Percentiles rank a stretch among this genome's conserved stretches.
These are phyloP conservation scores for Neurospora sp. DNA, from an alignment of 2,329 filamentous ascomycete genomes.

Conservation along the genomic window DNA sequence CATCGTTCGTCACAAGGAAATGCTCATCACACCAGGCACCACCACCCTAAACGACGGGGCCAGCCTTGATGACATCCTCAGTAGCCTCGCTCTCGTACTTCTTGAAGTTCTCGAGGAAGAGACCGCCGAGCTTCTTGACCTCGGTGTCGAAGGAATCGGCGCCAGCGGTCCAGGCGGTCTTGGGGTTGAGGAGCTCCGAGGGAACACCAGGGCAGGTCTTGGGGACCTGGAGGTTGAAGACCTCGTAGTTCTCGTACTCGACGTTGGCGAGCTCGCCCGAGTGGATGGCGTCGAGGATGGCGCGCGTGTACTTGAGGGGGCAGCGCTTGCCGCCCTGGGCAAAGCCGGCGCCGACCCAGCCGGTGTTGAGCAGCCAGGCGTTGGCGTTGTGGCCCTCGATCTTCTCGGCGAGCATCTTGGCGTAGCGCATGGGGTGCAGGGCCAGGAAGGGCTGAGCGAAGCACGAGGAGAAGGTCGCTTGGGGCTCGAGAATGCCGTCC, in stretches of 20 bases:
- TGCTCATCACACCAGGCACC: background rate
- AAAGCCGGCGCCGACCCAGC: conserved; percentile 88
- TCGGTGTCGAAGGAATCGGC: conserved; percentile 73
- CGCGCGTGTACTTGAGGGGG: conserved; percentile 96
- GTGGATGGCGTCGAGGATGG: conserved; percentile 97
- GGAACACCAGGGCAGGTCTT: conserved; percentile 84
- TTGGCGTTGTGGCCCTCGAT: conserved; percentile 91
- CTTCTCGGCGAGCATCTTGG: conserved; percentile 97
- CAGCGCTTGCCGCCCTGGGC: conserved; percentile 91
- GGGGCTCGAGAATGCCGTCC: conserved; percentile 90
- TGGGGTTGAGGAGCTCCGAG: conserved; percentile 85
- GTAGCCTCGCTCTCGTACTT: conserved; percentile 86
- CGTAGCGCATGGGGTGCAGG: conserved; percentile 98
- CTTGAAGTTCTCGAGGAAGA: conserved; percentile 97
- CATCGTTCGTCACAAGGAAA: background rate
- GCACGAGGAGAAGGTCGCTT: conserved; percentile 98
- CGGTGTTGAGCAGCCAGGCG: conserved; percentile 97
- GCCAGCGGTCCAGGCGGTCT: conserved; percentile 81
- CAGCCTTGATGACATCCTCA: conserved; percentile 61
- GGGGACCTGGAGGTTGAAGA: conserved; percentile 96
- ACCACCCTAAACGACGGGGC: conserved; percentile 14
- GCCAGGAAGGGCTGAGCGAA: conserved; percentile 99
- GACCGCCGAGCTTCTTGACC: conserved; percentile 77
- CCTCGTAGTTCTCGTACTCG: conserved; percentile 89
- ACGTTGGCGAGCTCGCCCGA: conserved; percentile 86